Base-by-base conservation (phyloP, 2,329 filamentous ascomycete species). In the Colletotrichum acutatum region DNA sequence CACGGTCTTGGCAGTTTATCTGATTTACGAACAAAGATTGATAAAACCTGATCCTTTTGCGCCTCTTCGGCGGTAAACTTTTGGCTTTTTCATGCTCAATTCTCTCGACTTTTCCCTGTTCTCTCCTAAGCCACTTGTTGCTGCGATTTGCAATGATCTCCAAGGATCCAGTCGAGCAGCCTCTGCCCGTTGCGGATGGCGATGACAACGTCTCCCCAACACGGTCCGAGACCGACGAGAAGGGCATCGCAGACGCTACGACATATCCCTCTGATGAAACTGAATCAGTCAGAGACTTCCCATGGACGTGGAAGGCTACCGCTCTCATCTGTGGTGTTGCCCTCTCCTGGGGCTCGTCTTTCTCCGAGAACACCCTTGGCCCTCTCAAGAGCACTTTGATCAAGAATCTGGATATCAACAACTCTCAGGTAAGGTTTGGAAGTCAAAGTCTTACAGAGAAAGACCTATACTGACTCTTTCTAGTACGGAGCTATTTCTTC, bases 291-390 rank as follows among this genome's bases (percentile, higher is more conserved):
- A 68, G 37, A n/a, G 76, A 78, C 57, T 78, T 78, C 37, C 77
- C 77, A 1, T 72, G 73, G 66, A 52, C 67, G 2, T 78, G 77
- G 77, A 78, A 78, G 49, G 42, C 76, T 6, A 76, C 64, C 1
- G 77, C 77, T 14, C 76, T 78, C 4, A 9, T 22, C 8, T 49
- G 42, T 49, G 42, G 42, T 49, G 42, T 49, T 22, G 42, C 42
- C 19, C 42, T 49, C 8, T 49, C 42, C 16, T 49, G 42, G 42
- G 42, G 42, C 42, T 49, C 19, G 42, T 49, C 42, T 49, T 49
- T 49, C 6, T 49, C 42, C 1, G 42, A n/a, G 8, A 49, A 49
- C 42, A 49, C 42, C 19, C 42, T 49, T 9, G 42, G 42, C 19
- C 42, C 42, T 49, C 42, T 49, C 1, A 49, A 49, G 19, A 49